These are phyloP conservation scores for Tylopilus sp. DNA, from an alignment of 768 basidiomycete species.

Conservation along the genomic window DNA sequence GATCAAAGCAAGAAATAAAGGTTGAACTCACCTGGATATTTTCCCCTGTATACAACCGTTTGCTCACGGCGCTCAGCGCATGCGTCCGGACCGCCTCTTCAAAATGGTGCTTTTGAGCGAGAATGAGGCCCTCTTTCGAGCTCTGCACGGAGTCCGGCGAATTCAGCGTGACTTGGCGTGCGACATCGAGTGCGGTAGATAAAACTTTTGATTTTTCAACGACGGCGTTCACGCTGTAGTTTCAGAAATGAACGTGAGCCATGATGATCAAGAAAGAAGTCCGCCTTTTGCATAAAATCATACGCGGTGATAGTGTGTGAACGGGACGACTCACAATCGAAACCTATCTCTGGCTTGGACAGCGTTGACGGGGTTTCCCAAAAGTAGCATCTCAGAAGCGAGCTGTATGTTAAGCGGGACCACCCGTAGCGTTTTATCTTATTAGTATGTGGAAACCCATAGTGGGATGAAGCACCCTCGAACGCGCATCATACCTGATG, in stretches of 20 bases:
- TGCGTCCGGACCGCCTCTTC: slow-evolving; percentile 49
- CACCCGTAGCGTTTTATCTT: slow-evolving; percentile 1
- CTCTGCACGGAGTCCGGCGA: slow-evolving; percentile 80
- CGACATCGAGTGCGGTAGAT: slow-evolving; percentile 57
- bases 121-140: slow-evolving; percentile 66
- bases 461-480: slow-evolving; percentile 6
- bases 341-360: slow-evolving; percentile 65
- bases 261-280: slow-evolving; percentile 14
- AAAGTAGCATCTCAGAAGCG: slow-evolving; percentile 72
- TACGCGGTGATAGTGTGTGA: slow-evolving; percentile 14
- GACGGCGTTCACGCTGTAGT: slow-evolving; percentile 62
- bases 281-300: background rate
- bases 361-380: slow-evolving; percentile 67
- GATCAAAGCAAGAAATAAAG: background rate
- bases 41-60: slow-evolving; percentile 51
- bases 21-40: slow-evolving; percentile 61
- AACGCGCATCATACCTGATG: slow-evolving; percentile 57
- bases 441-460: slow-evolving; percentile 13
- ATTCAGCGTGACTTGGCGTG: slow-evolving; percentile 55
- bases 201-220: slow-evolving; percentile 54
- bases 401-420: slow-evolving; percentile 38
- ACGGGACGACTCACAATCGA: slow-evolving; percentile 57
- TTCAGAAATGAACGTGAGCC: slow-evolving; percentile 10
- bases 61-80: slow-evolving; percentile 44
- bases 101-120: slow-evolving; percentile 50